phyloP scores from a whole-genome alignment of 768 basidiomycete genomes.

The Boletus reticulatus region DNA sequence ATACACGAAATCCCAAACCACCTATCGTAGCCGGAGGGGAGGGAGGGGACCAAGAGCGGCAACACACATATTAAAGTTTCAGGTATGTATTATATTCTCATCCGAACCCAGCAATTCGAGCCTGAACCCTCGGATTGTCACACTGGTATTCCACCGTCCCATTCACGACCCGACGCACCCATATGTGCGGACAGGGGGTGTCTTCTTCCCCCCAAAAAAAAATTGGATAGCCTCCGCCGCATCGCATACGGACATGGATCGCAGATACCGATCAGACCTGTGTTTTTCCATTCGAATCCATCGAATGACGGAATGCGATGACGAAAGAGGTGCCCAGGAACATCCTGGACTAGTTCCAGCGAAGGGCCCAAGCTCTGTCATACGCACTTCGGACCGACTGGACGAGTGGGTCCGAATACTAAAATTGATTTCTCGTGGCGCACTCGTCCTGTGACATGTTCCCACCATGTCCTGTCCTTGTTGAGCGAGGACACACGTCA shows the following conservation, averaged over 20 bases:
- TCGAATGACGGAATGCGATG: constrained; percentile 20
- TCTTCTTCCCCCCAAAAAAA: too few relatives aligned
- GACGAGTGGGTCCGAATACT: background rate
- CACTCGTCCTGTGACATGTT: background rate
- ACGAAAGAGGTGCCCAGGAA: constrained; percentile 12
- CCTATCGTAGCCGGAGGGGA: too few relatives aligned
- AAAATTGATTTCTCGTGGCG: background rate
- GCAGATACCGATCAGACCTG: constrained; percentile 8
- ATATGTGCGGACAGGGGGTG: too few relatives aligned
- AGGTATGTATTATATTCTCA: background rate
- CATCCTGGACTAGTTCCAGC: constrained; percentile 3
- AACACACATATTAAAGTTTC: constrained; percentile 6
- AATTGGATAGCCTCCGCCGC: too few relatives aligned
- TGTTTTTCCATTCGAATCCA: background rate
- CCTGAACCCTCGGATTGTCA: too few relatives aligned
- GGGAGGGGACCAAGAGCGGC: background rate
- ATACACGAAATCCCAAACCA: background rate
- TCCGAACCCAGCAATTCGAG: too few relatives aligned
- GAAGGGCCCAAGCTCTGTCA: background rate
- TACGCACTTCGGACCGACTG: constrained; percentile 8
- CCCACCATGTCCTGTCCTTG: background rate
- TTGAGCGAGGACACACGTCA: constrained; percentile 4
- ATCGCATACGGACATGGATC: constrained; percentile 3
- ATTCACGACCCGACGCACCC: too few relatives aligned
- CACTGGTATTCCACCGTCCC: too few relatives aligned